Evolutionary conservation across 2,329 filamentous ascomycete species (phyloP).

Genomic region (Periconia macrospinosa): DNA sequence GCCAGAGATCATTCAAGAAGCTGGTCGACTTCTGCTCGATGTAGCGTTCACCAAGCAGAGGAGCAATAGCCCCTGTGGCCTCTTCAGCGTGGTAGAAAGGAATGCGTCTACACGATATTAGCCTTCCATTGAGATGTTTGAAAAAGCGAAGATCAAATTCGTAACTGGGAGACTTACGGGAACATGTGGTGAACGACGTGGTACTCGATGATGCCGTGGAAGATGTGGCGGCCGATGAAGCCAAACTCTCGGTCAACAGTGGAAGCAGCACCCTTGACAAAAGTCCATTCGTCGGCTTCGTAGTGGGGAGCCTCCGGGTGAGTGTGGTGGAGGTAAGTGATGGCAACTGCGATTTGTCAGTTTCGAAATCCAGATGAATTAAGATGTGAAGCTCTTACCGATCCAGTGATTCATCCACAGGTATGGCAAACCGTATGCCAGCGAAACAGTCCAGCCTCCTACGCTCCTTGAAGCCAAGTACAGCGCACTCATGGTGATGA

Average conservation of each 20-base stretch:
- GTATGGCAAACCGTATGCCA: slow-evolving; percentile 63
- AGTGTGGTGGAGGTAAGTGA: slow-evolving; percentile 76
- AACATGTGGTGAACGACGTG: slow-evolving; percentile 67
- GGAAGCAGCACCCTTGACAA: slow-evolving; percentile 62
- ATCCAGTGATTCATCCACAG: slow-evolving; percentile 74
- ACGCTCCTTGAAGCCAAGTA: neutral
- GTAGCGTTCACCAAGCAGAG: slow-evolving; percentile 27
- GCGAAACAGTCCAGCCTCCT: neutral
- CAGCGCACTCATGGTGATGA: slow-evolving; percentile 6
- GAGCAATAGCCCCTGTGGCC: slow-evolving; percentile 25
- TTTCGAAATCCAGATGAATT: neutral
- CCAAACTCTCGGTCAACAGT: slow-evolving; percentile 68
- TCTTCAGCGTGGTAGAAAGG: slow-evolving; percentile 32
- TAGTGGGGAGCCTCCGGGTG: slow-evolving; percentile 62
- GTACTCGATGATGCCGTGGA: slow-evolving; percentile 67
- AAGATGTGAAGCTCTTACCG: slow-evolving; percentile 12
- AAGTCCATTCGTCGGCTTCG: slow-evolving; percentile 62
- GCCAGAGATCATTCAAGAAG: slow-evolving; percentile 25
- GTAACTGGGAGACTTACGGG: slow-evolving; percentile 38
- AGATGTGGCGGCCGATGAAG: slow-evolving; percentile 65
- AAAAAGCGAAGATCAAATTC: neutral
- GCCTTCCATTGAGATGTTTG: neutral
- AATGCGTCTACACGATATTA: slow-evolving; percentile 22
- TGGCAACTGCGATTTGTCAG: slow-evolving; percentile 54
- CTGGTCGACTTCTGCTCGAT: slow-evolving; percentile 19